A percentile compares a stretch with the other conserved stretches of the same genome.
Conservation (phyloP, 176 grass and related monocot genomes). For the Juncus inflexus region DNA sequence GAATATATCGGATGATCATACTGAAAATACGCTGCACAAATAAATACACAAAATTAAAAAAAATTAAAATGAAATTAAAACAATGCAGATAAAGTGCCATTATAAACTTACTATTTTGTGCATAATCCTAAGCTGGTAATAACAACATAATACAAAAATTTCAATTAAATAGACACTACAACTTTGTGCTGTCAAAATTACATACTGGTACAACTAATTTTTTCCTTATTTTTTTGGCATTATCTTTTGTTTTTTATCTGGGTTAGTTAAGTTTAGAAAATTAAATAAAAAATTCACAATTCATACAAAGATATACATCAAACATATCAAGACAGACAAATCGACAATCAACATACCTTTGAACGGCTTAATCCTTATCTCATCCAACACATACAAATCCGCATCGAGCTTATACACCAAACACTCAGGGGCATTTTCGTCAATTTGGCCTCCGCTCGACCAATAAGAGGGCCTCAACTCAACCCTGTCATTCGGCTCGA, state of each 20-base stretch:
- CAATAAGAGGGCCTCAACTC: constrained; percentile 59
- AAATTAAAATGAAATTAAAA: background rate
- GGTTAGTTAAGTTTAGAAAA: too few species aligned
- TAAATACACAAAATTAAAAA: constrained; percentile 1
- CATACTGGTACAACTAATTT: too few species aligned
- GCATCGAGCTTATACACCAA: constrained; percentile 54
- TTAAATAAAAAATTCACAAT: too few species aligned
- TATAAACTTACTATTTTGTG: background rate
- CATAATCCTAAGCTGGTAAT: background rate
- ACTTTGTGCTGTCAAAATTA: background rate
- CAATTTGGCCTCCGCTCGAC: constrained; percentile 64
- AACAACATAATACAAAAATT: constrained; percentile 2
- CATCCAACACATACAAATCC: constrained; percentile 49
- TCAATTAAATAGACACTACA: background rate
- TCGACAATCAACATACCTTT: constrained; percentile 36
- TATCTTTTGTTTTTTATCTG: too few species aligned
- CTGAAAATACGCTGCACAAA: constrained; percentile 63
- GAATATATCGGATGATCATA: constrained; percentile 59
- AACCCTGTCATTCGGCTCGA: constrained; percentile 32
- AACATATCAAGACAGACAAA: too few species aligned
- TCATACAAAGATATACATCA: too few species aligned
- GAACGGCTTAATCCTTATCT: constrained; percentile 68
- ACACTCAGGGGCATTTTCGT: constrained; percentile 45
- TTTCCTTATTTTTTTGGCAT: too few species aligned
- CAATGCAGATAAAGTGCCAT: background rate